A percentile compares a stretch with the other conserved stretches of the same genome.
Conservation (phyloP, 306 rosid genomes). For the Phaseolus lunatus region DNA sequence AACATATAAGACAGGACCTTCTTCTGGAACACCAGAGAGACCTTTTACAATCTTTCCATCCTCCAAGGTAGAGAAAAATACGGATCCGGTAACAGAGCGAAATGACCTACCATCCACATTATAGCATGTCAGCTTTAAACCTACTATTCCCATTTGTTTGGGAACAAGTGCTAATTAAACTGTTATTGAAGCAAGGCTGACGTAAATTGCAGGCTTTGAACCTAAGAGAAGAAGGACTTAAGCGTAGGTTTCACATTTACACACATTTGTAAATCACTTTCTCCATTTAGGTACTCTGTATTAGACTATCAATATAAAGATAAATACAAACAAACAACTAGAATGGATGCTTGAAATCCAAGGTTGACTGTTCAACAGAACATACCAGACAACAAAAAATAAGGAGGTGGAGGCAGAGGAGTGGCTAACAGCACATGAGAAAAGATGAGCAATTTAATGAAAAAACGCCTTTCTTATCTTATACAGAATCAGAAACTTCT, state of each 20-base stretch:
- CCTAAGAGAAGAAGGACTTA: background rate
- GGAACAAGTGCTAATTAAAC: slow-evolving; percentile 18
- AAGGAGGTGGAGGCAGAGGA: background rate
- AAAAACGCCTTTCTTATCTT: background rate
- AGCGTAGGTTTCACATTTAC: background rate
- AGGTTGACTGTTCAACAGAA: background rate
- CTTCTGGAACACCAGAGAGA: slow-evolving; percentile 84
- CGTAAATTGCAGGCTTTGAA: background rate
- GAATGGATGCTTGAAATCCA: background rate
- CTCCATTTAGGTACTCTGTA: background rate
- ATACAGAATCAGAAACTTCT: background rate
- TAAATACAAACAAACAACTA: background rate
- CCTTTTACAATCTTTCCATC: slow-evolving; percentile 89
- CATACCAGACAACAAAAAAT: background rate
- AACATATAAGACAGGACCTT: slow-evolving; percentile 89
- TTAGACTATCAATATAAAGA: background rate
- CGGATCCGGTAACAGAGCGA: slow-evolving; percentile 66
- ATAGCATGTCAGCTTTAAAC: slow-evolving; percentile 38
- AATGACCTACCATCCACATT: slow-evolving; percentile 56
- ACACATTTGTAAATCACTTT: background rate
- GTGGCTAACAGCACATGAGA: background rate
- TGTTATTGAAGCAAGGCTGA: slow-evolving; percentile 3
- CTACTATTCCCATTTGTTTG: background rate
- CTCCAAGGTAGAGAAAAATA: slow-evolving; percentile 80
- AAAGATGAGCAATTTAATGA: slow-evolving; percentile 2